These are phyloP conservation scores for Piedraia hortae DNA, from an alignment of 2,329 filamentous ascomycete species.

Conservation along the genomic window DNA sequence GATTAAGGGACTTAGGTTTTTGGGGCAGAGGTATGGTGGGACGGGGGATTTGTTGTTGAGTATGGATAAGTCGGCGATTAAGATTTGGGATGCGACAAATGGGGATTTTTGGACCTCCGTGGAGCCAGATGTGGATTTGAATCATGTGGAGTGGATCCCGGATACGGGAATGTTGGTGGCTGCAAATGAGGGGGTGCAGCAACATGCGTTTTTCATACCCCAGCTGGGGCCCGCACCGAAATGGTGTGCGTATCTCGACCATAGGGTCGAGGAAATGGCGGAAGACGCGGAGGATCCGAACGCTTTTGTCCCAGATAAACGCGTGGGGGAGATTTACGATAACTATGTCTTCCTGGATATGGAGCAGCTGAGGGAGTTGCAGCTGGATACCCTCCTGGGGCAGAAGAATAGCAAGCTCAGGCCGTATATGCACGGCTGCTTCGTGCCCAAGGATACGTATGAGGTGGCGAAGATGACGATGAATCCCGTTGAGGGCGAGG, in stretches of 20 bases:
- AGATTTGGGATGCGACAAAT: conserved; percentile 67
- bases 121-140: conserved; percentile 81
- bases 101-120: conserved; percentile 87
- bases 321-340: conserved; percentile 57
- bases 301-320: conserved; percentile 24
- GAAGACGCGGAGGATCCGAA: conserved; percentile 43
- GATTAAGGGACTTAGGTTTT: conserved; percentile 54
- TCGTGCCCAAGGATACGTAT: conserved; percentile 82
- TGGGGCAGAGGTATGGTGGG: conserved; percentile 37
- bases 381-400: conserved; percentile 66
- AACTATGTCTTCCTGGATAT: conserved; percentile 96
- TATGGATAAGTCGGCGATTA: conserved; percentile 85
- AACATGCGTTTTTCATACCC: conserved; percentile 85
- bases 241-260: conserved; percentile 94
- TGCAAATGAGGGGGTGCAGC: conserved; percentile 84
- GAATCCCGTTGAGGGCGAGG: conserved; percentile 81
- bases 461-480: conserved; percentile 82
- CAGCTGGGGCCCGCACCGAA: conserved; percentile 76
- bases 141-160: conserved; percentile 77
- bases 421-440: conserved; percentile 98
- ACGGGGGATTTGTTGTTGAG: conserved; percentile 53
- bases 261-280: conserved; percentile 95
- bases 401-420: conserved; percentile 69
- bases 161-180: conserved; percentile 87
- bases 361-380: conserved; percentile 60